Evolutionary conservation across 169 alveolate species (phyloP).

Genomic region (Plasmodium cynomolgi): DNA sequence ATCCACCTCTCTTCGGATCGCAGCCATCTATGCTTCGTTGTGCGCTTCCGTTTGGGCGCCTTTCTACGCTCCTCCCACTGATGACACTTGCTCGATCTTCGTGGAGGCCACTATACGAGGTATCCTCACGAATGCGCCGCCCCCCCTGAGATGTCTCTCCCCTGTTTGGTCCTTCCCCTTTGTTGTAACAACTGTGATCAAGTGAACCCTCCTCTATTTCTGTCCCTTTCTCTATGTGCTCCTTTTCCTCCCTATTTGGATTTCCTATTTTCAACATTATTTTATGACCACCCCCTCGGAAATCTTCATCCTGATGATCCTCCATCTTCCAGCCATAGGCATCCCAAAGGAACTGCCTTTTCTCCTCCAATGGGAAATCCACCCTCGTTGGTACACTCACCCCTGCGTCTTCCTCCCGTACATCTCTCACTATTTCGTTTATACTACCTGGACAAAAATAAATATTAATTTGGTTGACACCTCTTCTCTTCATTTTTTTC

Average conservation of each 20-base stretch:
- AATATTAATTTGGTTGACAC: background rate
- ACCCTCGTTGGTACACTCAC: background rate
- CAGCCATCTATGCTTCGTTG: background rate
- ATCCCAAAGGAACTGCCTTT: background rate
- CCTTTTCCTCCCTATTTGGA: background rate
- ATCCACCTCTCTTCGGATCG: background rate
- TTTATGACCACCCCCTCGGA: background rate
- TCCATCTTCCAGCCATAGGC: background rate
- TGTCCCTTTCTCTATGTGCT: background rate
- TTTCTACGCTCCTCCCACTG: background rate
- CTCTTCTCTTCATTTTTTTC: background rate
- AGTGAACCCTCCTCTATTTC: background rate
- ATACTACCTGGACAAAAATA: slow-evolving; percentile 19
- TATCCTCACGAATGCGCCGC: background rate
- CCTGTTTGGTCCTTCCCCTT: background rate
- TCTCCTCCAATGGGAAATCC: background rate
- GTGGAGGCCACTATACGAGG: background rate
- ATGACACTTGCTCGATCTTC: background rate
- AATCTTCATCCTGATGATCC: background rate
- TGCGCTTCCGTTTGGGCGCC: background rate
- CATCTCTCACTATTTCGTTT: background rate
- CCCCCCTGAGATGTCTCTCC: background rate
- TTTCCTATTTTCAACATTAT: background rate
- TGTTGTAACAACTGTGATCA: background rate
- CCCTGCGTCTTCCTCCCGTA: slow-evolving; percentile 23